These are phyloP conservation scores for Luffa acutangula DNA, from an alignment of 306 rosid species.

Conservation along the genomic window DNA sequence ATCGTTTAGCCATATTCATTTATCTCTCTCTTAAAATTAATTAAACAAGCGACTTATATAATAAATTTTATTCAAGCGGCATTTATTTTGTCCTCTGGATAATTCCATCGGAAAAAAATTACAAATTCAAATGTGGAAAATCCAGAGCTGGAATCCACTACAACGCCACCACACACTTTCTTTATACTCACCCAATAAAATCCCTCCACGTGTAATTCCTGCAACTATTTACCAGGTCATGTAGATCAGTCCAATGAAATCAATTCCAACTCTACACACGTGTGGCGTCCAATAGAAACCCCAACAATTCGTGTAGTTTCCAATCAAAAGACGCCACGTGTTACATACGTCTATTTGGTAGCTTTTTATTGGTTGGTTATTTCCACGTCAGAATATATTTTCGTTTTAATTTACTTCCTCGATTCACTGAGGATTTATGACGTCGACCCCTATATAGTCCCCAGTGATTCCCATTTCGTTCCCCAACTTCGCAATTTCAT, in stretches of 20 bases:
- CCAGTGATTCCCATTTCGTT: neutral
- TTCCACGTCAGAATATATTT: neutral
- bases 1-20: neutral
- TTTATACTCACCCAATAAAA: neutral
- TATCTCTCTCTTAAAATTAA: neutral
- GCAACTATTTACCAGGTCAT: neutral
- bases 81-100: neutral
- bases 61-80: neutral
- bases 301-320: conserved; percentile 8
- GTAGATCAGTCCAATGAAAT: neutral
- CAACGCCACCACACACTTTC: neutral
- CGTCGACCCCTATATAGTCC: conserved; percentile 6
- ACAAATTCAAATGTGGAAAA: neutral
- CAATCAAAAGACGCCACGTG: neutral
- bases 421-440: neutral
- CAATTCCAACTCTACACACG: neutral
- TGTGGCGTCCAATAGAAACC: neutral
- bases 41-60: neutral
- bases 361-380: neutral
- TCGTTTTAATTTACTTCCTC: neutral
- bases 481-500: neutral
- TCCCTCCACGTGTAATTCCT: neutral
- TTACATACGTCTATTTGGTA: neutral
- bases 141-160: neutral
- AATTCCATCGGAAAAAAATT: neutral